Percentiles rank a stretch among this genome's conserved stretches.
phyloP scores from a whole-genome alignment of 2,329 filamentous ascomycete genomes.

The Talaromyces amestolkiae region DNA sequence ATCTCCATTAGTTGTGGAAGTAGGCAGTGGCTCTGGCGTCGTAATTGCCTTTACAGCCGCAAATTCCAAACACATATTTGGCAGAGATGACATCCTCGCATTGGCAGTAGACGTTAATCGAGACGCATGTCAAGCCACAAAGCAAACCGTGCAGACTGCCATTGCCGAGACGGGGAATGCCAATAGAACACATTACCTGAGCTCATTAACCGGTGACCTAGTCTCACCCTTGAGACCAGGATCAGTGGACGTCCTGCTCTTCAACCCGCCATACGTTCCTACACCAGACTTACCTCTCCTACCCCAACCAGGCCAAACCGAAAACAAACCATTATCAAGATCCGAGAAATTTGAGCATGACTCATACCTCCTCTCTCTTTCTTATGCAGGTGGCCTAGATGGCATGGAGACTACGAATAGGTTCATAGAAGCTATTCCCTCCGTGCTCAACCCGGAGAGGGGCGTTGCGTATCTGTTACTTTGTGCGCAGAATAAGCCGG shows the following conservation, averaged over 20 bases:
- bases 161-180: conserved; percentile 31
- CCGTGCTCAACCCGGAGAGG: conserved; percentile 57
- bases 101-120: conserved; percentile 81
- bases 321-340: conserved; percentile 27
- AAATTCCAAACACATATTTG: conserved; percentile 70
- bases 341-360: conserved; percentile 67
- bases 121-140: conserved; percentile 75
- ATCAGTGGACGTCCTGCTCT: conserved; percentile 78
- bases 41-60: conserved; percentile 85
- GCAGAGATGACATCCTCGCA: conserved; percentile 65
- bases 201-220: conserved; percentile 69
- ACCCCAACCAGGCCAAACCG: conserved; percentile 31
- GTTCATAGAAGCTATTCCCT: conserved; percentile 67
- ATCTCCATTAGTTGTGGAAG: conserved; percentile 67
- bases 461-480: conserved; percentile 88
- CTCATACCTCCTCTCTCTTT: conserved; percentile 76
- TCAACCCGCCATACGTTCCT: conserved; percentile 97
- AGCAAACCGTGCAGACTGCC: conserved; percentile 62
- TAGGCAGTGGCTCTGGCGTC: conserved; percentile 89
- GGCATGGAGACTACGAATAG: conserved; percentile 93
- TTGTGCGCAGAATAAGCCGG: conserved; percentile 85
- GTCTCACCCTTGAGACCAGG: conserved; percentile 57
- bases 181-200: conserved; percentile 57
- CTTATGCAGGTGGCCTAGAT: conserved; percentile 83
- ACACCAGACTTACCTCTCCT: conserved; percentile 68